A percentile compares a stretch with the other conserved stretches of the same genome.
phyloP scores from a whole-genome alignment of 768 basidiomycete species.

The Leccinum ochraceum region DNA sequence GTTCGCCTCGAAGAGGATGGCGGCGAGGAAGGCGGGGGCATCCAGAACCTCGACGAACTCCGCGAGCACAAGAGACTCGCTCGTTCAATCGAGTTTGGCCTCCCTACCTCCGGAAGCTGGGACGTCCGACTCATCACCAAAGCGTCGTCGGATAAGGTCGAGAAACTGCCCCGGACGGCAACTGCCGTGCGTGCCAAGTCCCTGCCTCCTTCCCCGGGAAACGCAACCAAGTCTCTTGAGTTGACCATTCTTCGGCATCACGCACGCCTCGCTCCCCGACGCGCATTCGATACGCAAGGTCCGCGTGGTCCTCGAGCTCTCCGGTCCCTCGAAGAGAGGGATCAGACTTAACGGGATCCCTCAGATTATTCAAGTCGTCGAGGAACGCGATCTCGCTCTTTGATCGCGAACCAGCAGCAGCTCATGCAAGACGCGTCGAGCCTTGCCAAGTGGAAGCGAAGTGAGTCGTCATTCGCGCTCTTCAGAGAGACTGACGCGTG shows the following conservation, averaged over 20 bases:
- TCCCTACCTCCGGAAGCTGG: constrained; percentile 81
- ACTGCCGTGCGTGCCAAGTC: constrained; percentile 51
- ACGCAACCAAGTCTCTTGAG: constrained; percentile 43
- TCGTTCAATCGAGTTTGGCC: constrained; percentile 74
- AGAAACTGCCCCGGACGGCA: constrained; percentile 72
- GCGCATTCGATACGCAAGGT: constrained; percentile 83
- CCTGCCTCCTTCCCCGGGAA: constrained; percentile 31
- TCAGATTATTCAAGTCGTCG: constrained; percentile 61
- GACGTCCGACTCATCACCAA: constrained; percentile 78
- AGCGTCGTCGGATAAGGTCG: constrained; percentile 71
- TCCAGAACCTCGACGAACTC: constrained; percentile 62
- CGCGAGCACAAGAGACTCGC: constrained; percentile 71
- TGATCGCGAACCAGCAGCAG: constrained; percentile 43
- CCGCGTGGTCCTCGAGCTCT: constrained; percentile 75
- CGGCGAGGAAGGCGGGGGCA: constrained; percentile 19
- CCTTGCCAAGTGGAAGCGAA: constrained; percentile 88
- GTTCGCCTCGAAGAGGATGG: constrained; percentile 67
- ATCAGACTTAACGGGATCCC: constrained; percentile 87
- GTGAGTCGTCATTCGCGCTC: constrained; percentile 44
- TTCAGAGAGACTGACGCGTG: neutral
- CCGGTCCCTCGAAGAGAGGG: constrained; percentile 64
- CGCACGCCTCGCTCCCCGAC: constrained; percentile 70
- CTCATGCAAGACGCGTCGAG: constrained; percentile 71
- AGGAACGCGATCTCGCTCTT: constrained; percentile 67
- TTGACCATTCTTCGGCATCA: constrained; percentile 60